Evolutionary conservation across 768 basidiomycete species (phyloP), one percentile per base, ranked within the genome.

Genomic region (Lactarius trivialis): DNA sequence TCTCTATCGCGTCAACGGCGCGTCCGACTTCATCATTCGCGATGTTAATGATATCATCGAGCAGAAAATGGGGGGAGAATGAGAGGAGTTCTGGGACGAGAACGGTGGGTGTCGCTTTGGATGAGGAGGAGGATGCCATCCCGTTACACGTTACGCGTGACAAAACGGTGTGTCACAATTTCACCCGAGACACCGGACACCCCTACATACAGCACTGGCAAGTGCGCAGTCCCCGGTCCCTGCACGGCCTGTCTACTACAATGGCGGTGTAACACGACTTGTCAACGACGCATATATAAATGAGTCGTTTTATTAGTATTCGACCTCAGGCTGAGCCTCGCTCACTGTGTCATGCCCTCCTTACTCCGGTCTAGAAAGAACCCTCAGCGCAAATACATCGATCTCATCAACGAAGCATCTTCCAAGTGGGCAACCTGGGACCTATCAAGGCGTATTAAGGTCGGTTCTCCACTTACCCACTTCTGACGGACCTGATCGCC

Each of bases 41-140:
- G 63, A 84, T 83, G 74, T 93, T 91, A 67, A 92, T 86, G 51
- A 93, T 86, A 65, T 94, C 89, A 73, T 94, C 91, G 1, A 93
- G 84, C 3, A 95, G 76, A 24, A 89, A 81, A 67, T 93, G 88
- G 0, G 91, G 92, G 0, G 89, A 85, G 69, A 93, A 93, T 0
- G 89, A 89, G 2, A 94, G 81, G 15, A 91, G 82, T 73, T 94
- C 86, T 0, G 84, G 82, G 0, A 88, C 73, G 6, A 88, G 78
- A 3, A 84, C 76, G 6, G 82, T 78, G 3, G 77, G 79, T 4
- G 62, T 59, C 32, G 45, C 7, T 7, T 49, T 56, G 15, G 36
- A 48, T 32, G 36, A 8, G 14, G 37, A 37, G 21, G n/a, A n/a
- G 21, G 49, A n/a, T n/a, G n/a, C 3, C 56, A 56, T 56, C 12